Percentiles rank a stretch among this genome's conserved stretches.
phyloP scores from a whole-genome alignment of 257 asterid genomes.

The Solanum ossicruentum region DNA sequence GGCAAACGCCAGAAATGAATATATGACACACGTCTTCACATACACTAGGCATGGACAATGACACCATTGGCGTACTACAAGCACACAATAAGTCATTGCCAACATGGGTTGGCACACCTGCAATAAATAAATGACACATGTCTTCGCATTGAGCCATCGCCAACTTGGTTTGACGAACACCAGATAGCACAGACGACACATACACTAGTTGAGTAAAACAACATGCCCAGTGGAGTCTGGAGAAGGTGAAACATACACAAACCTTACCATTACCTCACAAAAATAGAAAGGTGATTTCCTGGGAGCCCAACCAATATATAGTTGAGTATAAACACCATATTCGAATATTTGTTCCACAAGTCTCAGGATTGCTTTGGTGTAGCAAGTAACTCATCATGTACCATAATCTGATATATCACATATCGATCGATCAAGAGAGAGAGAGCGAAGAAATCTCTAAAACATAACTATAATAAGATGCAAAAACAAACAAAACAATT shows the following conservation, averaged over 20 bases:
- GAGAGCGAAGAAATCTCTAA: background rate
- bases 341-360: background rate
- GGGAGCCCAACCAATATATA: no score
- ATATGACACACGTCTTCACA: background rate
- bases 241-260: no score
- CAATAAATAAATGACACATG: no score
- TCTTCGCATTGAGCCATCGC: background rate
- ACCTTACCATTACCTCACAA: no score
- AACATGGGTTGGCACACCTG: background rate
- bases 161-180: background rate
- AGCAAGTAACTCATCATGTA: background rate
- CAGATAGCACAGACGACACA: background rate
- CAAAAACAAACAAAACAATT: background rate
- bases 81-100: background rate
- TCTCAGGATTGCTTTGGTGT: background rate
- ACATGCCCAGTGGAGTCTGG: no score
- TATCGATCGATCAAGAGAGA: background rate
- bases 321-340: background rate
- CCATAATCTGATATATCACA: background rate
- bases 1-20: background rate
- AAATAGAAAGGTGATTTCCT: no score
- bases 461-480: background rate
- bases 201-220: background rate
- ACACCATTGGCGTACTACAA: background rate
- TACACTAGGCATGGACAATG: background rate